Base-by-base conservation (phyloP, 2,329 filamentous ascomycete genomes). In the Aspergillus latus region DNA sequence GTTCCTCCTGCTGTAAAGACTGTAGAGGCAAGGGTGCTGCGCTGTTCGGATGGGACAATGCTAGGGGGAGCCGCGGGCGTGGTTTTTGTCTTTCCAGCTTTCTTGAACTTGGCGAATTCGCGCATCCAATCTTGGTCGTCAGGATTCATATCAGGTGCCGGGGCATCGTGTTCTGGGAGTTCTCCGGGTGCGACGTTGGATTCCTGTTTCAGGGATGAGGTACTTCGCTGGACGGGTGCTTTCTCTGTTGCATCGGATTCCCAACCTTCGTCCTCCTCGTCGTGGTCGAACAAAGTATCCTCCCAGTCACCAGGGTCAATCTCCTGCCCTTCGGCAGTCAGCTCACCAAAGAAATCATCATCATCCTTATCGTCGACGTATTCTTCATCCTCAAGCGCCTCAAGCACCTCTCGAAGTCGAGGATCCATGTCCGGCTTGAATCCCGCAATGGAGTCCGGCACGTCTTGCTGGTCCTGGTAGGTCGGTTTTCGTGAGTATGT, bases 341-440 rank as follows among this genome's bases (percentile, higher is more conserved):
- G 76, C 62, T 87, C 76, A 44, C 84, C 84, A 73, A 99, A 97
- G 50, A 97, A 76, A 54, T 94, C 89, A n/a, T 94, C 90, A 26
- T 87, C 85, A 29, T 84, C 82, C 36, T 93, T 84, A 5, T 89
- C 82, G 48, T 89, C 93, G 1, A 99, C 92, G 69, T 91, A 99
- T 2, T 89, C 93, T 26, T 99, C 94, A 68, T 99, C 94, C 48
- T 99, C 94, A 30, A 99, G 78, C 9, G 94, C 94, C 74, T 97
- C 92, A 26, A 99, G 77, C 4, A 92, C 92, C 73, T 99, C 94
- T 45, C 94, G 84, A 64, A 99, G 73, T 39, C 93, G 83, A 2
- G 92, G 92, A 68, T 99, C 95, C 94, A 99, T 97, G 69, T 97
- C 92, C 5, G 95, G 94, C 74, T 99, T 89, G 73, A 99, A 96